Percentiles rank a stretch among this genome's conserved stretches.
phyloP scores from a whole-genome alignment of 2,329 filamentous ascomycete genomes.

The Aspergillus hiratsukae region DNA sequence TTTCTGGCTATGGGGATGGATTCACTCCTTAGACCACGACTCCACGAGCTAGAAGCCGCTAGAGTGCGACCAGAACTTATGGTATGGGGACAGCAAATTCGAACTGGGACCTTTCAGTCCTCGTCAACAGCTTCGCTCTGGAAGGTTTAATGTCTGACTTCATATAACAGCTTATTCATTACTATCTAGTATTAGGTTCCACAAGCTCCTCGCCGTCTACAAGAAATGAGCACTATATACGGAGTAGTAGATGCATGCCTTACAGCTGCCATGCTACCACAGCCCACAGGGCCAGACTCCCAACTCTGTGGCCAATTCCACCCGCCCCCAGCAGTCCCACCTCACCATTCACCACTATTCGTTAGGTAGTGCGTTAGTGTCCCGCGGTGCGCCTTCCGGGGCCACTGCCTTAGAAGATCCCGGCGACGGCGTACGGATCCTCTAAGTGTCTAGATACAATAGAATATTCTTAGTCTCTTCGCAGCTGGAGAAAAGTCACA shows the following conservation, averaged over 20 bases:
- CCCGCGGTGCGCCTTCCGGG: conserved; percentile 9
- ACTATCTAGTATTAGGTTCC: not conserved
- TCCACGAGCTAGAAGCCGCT: conserved; percentile 30
- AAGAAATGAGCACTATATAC: not conserved
- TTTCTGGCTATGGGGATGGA: conserved; percentile 9
- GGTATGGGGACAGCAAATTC: conserved; percentile 23
- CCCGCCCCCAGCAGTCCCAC: not conserved
- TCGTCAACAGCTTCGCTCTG: not conserved
- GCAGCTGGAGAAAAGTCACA: not conserved
- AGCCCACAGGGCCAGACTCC: not conserved
- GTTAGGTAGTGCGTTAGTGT: not conserved
- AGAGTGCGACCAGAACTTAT: conserved; percentile 26
- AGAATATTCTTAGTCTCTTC: conserved; percentile 19
- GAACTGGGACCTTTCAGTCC: not conserved
- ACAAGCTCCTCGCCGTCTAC: not conserved
- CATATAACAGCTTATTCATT: not conserved
- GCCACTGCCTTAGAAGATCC: conserved; percentile 11
- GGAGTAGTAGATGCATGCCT: not conserved
- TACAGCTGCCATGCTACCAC: not conserved
- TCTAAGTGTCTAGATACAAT: conserved; percentile 10
- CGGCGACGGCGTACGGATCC: conserved; percentile 8
- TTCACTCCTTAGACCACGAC: conserved; percentile 12
- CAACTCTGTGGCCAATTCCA: not conserved
- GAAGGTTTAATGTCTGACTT: not conserved
- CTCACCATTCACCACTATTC: not conserved